These are phyloP conservation scores for Mrakia hoshinonis DNA, from an alignment of 768 basidiomycete genomes.

Conservation along the genomic window DNA sequence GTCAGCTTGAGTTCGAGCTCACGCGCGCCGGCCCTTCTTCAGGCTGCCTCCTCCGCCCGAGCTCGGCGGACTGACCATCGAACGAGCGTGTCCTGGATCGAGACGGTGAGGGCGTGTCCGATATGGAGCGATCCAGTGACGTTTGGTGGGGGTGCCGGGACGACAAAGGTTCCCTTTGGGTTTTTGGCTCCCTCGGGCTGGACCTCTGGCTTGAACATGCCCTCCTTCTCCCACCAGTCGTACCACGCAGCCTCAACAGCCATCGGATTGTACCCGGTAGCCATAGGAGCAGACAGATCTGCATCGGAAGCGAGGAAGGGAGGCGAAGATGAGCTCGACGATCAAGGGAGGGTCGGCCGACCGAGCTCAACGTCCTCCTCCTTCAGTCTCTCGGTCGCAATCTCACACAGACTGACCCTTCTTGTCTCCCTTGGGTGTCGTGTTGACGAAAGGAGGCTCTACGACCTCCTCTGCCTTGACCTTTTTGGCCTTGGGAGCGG, in stretches of 20 bases:
- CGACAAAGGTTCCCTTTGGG: slow-evolving; percentile 64
- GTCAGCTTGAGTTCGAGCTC: slow-evolving; percentile 1
- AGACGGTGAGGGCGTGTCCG: slow-evolving; percentile 83
- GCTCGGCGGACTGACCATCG: slow-evolving; percentile 58
- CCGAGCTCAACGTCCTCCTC: no score
- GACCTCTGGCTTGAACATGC: slow-evolving; percentile 74
- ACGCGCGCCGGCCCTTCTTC: neutral
- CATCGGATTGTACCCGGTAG: slow-evolving; percentile 87
- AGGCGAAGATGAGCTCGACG: slow-evolving; percentile 6
- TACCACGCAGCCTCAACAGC: slow-evolving; percentile 95
- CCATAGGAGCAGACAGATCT: slow-evolving; percentile 84
- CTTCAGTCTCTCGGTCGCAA: neutral
- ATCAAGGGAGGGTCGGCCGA: no score
- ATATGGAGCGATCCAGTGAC: slow-evolving; percentile 94
- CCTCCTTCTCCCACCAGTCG: slow-evolving; percentile 89
- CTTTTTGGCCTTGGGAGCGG: slow-evolving; percentile 45
- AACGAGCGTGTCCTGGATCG: slow-evolving; percentile 79
- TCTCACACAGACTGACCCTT: slow-evolving; percentile 53
- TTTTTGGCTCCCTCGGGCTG: slow-evolving; percentile 53
- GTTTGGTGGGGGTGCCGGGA: slow-evolving; percentile 89
- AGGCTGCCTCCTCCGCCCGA: neutral
- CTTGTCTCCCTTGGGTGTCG: slow-evolving; percentile 82
- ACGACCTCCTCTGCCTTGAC: slow-evolving; percentile 66
- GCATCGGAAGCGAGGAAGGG: neutral
- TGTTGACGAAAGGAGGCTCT: slow-evolving; percentile 67